Conservation (phyloP, 345 rosid species). For the Rhizophora apiculata region DNA sequence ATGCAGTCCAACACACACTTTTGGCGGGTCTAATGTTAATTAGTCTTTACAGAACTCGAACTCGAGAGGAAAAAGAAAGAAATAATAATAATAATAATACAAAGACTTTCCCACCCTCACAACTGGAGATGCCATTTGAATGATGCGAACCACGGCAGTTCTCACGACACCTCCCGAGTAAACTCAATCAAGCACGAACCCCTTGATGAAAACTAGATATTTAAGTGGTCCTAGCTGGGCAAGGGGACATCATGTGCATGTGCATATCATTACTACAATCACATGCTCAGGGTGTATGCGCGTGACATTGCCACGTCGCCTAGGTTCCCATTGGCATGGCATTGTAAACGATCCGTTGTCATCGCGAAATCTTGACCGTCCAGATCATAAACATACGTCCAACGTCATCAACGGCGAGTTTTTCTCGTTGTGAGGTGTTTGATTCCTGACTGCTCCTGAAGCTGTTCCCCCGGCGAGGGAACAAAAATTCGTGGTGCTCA, state of each 20-base stretch:
- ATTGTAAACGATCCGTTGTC: not conserved
- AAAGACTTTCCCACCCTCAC: no score
- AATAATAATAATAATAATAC: no score
- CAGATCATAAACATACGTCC: not conserved
- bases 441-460: not conserved
- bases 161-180: no score
- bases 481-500: no score
- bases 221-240: not conserved
- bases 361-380: not conserved
- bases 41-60: no score
- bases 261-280: not conserved
- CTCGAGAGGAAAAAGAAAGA: no score
- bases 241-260: no score
- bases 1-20: no score
- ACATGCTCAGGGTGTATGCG: constrained; percentile 2
- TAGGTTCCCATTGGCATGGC: not conserved
- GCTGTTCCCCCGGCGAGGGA: not conserved
- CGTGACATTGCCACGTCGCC: not conserved
- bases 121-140: no score
- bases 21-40: no score
- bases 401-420: not conserved
- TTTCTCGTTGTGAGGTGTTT: not conserved
- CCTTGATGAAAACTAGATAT: not conserved
- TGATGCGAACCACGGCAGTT: no score
- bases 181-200: no score